Percentiles rank a stretch among this genome's conserved stretches.
phyloP scores from a whole-genome alignment of 345 rosid genomes.

The Microthlaspi erraticum region DNA sequence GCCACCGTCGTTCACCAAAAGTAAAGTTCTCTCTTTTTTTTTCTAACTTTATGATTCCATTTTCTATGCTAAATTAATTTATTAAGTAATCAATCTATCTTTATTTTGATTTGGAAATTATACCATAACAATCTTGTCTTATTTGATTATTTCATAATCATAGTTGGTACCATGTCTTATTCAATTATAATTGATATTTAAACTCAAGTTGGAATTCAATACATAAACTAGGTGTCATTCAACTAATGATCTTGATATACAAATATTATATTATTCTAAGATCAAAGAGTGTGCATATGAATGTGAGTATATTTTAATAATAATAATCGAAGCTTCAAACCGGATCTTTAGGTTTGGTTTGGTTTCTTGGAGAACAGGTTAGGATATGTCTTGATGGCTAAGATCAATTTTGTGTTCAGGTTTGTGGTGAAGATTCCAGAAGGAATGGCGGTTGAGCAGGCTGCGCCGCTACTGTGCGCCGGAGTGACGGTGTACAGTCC shows the following conservation, averaged over 20 bases:
- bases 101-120: not conserved
- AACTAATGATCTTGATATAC: conserved; percentile 22
- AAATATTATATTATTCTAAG: not conserved
- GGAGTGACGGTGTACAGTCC: conserved; percentile 95
- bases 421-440: conserved; percentile 89
- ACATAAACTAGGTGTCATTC: conserved; percentile 3
- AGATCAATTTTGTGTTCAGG: conserved; percentile 44
- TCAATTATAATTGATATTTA: too few species aligned
- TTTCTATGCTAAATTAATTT: not conserved
- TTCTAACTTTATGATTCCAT: not conserved
- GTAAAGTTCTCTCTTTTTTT: conserved; percentile 40
- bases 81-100: not conserved
- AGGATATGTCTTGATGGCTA: conserved; percentile 13
- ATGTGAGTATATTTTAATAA: not conserved
- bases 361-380: conserved; percentile 24
- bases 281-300: not conserved
- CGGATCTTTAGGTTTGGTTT: conserved; percentile 20
- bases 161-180: not conserved
- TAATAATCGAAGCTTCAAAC: not conserved
- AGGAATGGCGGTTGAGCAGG: conserved; percentile 85
- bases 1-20: conserved; percentile 63
- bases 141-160: not conserved
- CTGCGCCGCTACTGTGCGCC: conserved; percentile 84
- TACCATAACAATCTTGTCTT: not conserved
- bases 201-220: not conserved